Percentiles rank a stretch among this genome's conserved stretches.
Conservation (phyloP, 2,329 filamentous ascomycete species). For the Elsinoe perseae region DNA sequence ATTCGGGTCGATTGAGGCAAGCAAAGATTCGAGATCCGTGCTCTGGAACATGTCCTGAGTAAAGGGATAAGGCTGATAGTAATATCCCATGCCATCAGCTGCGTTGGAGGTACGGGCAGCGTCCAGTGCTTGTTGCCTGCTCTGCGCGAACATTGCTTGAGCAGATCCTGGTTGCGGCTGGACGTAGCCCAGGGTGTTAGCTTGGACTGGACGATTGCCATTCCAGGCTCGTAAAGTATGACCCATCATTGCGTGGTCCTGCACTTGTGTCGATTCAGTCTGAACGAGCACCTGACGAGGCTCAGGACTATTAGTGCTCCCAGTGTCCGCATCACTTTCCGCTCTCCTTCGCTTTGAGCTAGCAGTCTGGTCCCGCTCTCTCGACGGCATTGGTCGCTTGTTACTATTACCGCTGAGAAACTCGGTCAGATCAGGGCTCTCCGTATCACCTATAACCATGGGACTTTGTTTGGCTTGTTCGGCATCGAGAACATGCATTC, state of each 20-base stretch:
- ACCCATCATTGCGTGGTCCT: not conserved
- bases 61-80: not conserved
- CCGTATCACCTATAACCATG: not conserved
- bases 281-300: not conserved
- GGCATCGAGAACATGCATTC: not conserved
- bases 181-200: not conserved
- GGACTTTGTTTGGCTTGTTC: not conserved
- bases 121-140: not conserved
- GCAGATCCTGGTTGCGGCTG: not conserved
- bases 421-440: conserved; percentile 5
- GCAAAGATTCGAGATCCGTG: conserved; percentile 7
- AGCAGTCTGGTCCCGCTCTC: not conserved
- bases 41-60: conserved; percentile 11
- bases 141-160: conserved; percentile 6
- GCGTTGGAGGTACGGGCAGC: conserved; percentile 1
- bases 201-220: not conserved
- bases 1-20: not conserved
- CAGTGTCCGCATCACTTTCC: not conserved
- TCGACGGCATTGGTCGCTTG: not conserved
- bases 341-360: not conserved
- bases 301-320: not conserved
- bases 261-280: not conserved
- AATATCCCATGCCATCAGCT: conserved; percentile 2
- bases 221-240: not conserved
- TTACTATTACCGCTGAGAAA: not conserved